phyloP scores from a whole-genome alignment of 2,329 filamentous ascomycete species.

The Nigrograna mackinnonii region DNA sequence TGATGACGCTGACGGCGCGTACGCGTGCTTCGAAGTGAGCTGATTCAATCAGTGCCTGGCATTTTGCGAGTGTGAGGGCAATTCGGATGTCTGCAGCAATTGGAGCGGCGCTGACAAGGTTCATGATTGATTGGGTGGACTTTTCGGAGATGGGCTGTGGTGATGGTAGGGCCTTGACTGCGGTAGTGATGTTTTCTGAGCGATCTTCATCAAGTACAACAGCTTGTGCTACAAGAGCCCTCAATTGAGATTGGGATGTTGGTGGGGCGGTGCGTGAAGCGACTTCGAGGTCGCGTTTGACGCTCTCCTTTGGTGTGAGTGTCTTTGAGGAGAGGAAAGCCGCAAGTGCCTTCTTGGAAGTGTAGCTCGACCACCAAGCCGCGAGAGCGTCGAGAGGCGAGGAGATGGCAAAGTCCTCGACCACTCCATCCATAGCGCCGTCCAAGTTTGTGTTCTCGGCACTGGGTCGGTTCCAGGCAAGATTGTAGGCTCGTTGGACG shows the following conservation, averaged over 20 bases:
- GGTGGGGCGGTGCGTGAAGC: conserved; percentile 77
- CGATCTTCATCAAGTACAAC: conserved; percentile 60
- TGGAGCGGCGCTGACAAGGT: conserved; percentile 57
- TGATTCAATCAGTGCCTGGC: conserved; percentile 54
- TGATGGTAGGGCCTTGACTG: conserved; percentile 56
- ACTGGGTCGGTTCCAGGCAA: conserved; percentile 84
- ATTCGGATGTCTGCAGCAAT: conserved; percentile 61
- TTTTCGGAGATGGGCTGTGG: conserved; percentile 34
- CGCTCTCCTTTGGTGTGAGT: conserved; percentile 44
- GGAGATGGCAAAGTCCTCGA: conserved; percentile 81
- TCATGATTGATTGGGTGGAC: conserved; percentile 28
- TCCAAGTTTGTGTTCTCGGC: conserved; percentile 67
- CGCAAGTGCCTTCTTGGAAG: conserved; percentile 71
- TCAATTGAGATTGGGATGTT: conserved; percentile 70
- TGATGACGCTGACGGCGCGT: conserved; percentile 44
- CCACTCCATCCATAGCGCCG: conserved; percentile 78
- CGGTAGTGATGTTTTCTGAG: conserved; percentile 54
- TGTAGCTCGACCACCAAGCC: conserved; percentile 83
- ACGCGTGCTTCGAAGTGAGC: conserved; percentile 36
- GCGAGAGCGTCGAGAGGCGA: conserved; percentile 89
- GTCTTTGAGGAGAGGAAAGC: conserved; percentile 63
- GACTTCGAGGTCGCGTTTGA: conserved; percentile 63
- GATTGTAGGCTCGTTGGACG: conserved; percentile 83
- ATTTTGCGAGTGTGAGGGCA: conserved; percentile 63
- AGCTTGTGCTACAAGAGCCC: conserved; percentile 62